Conservation (phyloP, 345 rosid genomes). For the Ceriops decandra region DNA sequence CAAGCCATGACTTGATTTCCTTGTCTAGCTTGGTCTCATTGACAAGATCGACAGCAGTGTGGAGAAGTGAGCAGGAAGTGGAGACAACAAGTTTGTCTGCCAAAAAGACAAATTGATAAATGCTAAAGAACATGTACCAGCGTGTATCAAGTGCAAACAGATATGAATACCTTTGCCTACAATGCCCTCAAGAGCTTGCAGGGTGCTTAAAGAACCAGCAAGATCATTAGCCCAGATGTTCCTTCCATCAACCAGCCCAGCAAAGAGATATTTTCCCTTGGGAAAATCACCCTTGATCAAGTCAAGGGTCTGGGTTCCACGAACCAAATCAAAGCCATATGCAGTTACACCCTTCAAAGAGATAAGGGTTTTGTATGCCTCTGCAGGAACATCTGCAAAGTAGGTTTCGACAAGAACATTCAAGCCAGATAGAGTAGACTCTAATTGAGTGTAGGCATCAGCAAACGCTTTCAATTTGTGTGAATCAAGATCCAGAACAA, state of each 20-base stretch:
- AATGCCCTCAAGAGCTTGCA: conserved; percentile 59
- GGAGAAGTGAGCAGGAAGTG: conserved; percentile 94
- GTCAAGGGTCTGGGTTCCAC: conserved; percentile 76
- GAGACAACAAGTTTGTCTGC: conserved; percentile 93
- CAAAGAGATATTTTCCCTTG: conserved; percentile 74
- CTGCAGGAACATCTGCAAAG: conserved; percentile 88
- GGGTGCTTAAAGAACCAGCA: conserved; percentile 63
- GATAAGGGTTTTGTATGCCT: conserved; percentile 72
- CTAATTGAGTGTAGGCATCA: conserved; percentile 71
- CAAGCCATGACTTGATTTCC: conserved; percentile 94
- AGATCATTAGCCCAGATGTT: conserved; percentile 99
- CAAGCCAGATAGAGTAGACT: conserved; percentile 75
- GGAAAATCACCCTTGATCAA: conserved; percentile 83
- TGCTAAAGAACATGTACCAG: background rate
- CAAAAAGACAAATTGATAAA: background rate
- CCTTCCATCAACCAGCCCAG: conserved; percentile 97
- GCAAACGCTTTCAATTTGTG: conserved; percentile 76
- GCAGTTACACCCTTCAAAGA: conserved; percentile 86
- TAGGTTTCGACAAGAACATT: conserved; percentile 89
- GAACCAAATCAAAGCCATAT: conserved; percentile 82
- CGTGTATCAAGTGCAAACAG: conserved; percentile 4
- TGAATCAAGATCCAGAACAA: conserved; percentile 85
- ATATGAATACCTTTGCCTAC: conserved; percentile 77
- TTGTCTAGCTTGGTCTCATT: conserved; percentile 81
- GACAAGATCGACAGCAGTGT: conserved; percentile 90